Evolutionary conservation across 2,329 filamentous ascomycete species (phyloP).

Genomic region (Aspergillus vadensis): DNA sequence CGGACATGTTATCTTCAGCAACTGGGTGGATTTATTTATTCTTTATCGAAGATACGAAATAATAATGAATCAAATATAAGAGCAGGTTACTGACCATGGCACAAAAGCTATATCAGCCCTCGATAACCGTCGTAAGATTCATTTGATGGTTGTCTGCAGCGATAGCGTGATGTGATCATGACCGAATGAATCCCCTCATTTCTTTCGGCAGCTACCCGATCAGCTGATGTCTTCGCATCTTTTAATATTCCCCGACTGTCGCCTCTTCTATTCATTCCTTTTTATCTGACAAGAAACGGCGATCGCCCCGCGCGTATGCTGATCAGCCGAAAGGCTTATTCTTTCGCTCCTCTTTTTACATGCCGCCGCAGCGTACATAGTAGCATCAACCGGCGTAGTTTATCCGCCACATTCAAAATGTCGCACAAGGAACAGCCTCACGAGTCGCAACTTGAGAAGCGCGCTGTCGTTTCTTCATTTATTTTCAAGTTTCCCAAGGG

Average conservation of each 20-base stretch:
- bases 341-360: background rate
- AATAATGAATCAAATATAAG: background rate
- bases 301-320: background rate
- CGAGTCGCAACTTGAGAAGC: conserved; percentile 23
- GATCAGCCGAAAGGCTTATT: background rate
- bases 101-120: background rate
- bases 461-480: conserved; percentile 49
- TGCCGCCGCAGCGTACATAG: background rate
- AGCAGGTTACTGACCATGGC: background rate
- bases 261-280: too few species aligned
- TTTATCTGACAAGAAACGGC: background rate
- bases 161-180: conserved; percentile 19
- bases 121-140: background rate
- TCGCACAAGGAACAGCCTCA: conserved; percentile 11
- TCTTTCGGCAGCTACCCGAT: background rate
- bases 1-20: background rate
- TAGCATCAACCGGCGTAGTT: background rate
- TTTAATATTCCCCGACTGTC: background rate
- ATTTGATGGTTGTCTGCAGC: background rate
- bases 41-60: background rate
- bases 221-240: background rate
- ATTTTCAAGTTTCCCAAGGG: conserved; percentile 38
- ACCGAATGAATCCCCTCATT: conserved; percentile 4
- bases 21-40: background rate
- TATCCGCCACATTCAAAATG: background rate